These are phyloP conservation scores for Barnettozyma botsteinii DNA, from an alignment of 805 yeast species.

Conservation along the genomic window DNA sequence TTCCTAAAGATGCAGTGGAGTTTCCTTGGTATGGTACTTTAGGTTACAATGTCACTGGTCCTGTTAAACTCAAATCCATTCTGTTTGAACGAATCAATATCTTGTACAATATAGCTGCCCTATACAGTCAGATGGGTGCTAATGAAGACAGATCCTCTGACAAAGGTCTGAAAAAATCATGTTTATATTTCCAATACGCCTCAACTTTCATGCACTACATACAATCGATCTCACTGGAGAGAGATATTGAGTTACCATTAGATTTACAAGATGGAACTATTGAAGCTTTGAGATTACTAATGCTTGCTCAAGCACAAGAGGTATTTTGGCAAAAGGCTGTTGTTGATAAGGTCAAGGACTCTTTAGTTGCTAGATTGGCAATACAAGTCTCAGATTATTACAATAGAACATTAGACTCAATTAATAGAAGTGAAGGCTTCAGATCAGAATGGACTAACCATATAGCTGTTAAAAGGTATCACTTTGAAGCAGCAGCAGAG, in stretches of 20 bases:
- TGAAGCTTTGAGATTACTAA: conserved; percentile 42
- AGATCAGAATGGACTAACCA: conserved; percentile 62
- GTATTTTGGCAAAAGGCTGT: conserved; percentile 74
- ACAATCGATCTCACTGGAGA: conserved; percentile 42
- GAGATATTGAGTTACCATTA: conserved; percentile 27
- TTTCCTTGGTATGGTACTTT: conserved; percentile 74
- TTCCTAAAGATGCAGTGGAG: conserved; percentile 54
- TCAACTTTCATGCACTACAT: conserved; percentile 71
- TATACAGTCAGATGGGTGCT: conserved; percentile 52
- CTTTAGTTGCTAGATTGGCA: conserved; percentile 59
- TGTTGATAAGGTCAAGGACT: conserved; percentile 43
- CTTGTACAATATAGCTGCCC: conserved; percentile 62
- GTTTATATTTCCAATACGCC: conserved; percentile 59
- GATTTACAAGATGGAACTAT: conserved; percentile 51
- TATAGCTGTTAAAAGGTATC: conserved; percentile 50
- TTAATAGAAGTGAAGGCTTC: conserved; percentile 44
- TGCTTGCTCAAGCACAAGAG: conserved; percentile 86
- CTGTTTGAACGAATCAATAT: conserved; percentile 57
- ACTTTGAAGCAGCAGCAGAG: conserved; percentile 67
- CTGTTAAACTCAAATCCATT: conserved; percentile 42
- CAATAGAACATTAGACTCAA: conserved; percentile 35
- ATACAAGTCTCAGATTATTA: conserved; percentile 58
- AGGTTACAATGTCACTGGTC: conserved; percentile 47
- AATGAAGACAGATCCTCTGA: conserved; percentile 36
- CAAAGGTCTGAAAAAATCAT: conserved; percentile 57